Percentiles rank a stretch among this genome's conserved stretches.
phyloP scores from a whole-genome alignment of 75 land plant genomes.

The Gnetum montanum region DNA sequence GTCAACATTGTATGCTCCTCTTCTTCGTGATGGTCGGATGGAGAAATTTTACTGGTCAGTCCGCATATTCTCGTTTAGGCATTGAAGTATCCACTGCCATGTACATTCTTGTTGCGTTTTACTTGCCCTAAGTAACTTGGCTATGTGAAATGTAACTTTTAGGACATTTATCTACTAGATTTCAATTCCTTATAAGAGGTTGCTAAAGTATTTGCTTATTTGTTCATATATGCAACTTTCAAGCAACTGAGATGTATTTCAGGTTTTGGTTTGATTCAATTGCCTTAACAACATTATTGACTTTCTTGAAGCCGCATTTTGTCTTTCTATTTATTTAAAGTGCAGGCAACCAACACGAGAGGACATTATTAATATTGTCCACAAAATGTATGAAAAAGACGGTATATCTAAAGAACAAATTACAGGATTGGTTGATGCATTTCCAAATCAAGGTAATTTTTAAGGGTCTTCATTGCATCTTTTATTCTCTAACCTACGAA shows the following conservation, averaged over 20 bases:
- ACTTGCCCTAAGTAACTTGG: no score
- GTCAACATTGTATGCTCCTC: conserved; percentile 87
- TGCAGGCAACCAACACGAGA: conserved; percentile 82
- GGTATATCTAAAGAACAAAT: conserved; percentile 65
- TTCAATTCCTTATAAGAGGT: no score
- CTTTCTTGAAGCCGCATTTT: no score
- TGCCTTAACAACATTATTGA: no score
- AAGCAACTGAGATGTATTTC: no score
- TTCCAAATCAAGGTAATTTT: conserved; percentile 98
- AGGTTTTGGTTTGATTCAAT: no score
- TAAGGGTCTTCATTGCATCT: neutral
- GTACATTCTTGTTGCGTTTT: neutral
- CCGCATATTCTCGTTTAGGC: neutral
- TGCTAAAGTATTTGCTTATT: no score
- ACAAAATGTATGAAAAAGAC: conserved; percentile 79
- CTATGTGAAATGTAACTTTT: no score
- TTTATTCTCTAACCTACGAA: neutral
- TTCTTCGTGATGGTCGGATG: conserved; percentile 96
- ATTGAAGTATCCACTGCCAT: neutral
- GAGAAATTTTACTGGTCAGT: conserved; percentile 88
- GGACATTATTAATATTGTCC: conserved; percentile 77
- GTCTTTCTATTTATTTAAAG: no score
- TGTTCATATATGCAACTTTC: no score
- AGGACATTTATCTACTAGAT: no score
- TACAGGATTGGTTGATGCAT: conserved; percentile 47